Conservation (phyloP, 371 early-diverging fungal genomes). For the Quaeritorhiza haematococci region DNA sequence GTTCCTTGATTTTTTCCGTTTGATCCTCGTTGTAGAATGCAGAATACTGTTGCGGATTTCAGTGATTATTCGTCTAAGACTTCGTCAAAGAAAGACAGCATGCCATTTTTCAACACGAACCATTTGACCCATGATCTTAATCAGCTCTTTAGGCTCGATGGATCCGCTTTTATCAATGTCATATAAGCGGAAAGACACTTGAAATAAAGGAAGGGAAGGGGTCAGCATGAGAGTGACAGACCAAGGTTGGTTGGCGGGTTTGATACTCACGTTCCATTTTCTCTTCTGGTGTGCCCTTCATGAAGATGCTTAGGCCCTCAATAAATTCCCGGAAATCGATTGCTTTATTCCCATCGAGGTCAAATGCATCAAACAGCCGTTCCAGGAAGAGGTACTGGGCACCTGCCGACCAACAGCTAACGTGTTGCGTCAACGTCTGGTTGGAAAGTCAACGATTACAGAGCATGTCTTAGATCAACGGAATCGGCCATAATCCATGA, state of each 20-base stretch:
- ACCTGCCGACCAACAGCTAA: constrained; percentile 54
- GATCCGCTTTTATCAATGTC: constrained; percentile 76
- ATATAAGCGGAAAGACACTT: constrained; percentile 78
- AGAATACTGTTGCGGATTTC: constrained; percentile 34
- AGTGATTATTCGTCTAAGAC: background rate
- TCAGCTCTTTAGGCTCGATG: constrained; percentile 69
- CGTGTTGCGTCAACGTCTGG: constrained; percentile 34
- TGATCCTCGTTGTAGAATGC: constrained; percentile 70
- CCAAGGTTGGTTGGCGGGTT: background rate
- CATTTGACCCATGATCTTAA: constrained; percentile 68
- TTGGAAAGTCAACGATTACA: background rate
- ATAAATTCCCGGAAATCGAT: constrained; percentile 77
- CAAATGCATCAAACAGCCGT: constrained; percentile 75
- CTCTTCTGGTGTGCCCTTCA: constrained; percentile 76
- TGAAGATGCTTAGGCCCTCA: constrained; percentile 68
- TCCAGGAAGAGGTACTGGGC: constrained; percentile 67
- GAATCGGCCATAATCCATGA: background rate
- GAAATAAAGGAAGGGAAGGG: background rate
- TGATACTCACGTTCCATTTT: constrained; percentile 63
- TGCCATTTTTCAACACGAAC: constrained; percentile 32
- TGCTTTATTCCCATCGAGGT: constrained; percentile 59
- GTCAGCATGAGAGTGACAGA: background rate
- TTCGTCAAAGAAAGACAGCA: background rate
- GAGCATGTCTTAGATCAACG: background rate
- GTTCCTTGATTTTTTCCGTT: constrained; percentile 55